Evolutionary conservation across 768 basidiomycete genomes (phyloP).

Genomic region (Naganishia vishniacii): DNA sequence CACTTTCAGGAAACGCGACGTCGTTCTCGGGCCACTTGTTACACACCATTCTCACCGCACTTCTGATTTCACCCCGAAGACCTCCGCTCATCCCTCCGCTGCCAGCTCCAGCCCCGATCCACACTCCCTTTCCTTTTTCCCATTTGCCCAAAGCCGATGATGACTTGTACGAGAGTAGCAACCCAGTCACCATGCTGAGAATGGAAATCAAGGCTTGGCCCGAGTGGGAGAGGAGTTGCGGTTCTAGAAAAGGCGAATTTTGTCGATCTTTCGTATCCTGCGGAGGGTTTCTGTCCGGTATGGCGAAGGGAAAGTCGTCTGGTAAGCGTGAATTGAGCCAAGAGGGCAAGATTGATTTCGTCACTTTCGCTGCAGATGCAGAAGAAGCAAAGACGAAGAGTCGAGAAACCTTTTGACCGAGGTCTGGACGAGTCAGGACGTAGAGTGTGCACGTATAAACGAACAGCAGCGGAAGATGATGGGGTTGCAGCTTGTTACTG

Average conservation of each 20-base stretch:
- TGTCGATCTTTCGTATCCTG: not conserved
- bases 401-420: not conserved
- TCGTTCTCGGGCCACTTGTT: not conserved
- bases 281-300: not conserved
- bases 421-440: slow-evolving; percentile 8
- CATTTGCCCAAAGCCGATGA: slow-evolving; percentile 42
- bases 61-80: slow-evolving; percentile 35
- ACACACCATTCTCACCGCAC: slow-evolving; percentile 44
- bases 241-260: not conserved
- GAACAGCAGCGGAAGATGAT: slow-evolving; percentile 18
- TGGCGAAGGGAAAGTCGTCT: not conserved
- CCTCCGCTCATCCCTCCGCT: slow-evolving; percentile 23
- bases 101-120: slow-evolving; percentile 28
- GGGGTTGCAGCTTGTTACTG: slow-evolving; percentile 18
- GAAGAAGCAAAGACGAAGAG: not conserved
- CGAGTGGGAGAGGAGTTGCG: slow-evolving; percentile 8
- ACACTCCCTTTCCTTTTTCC: slow-evolving; percentile 45
- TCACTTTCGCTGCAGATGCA: not conserved
- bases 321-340: not conserved
- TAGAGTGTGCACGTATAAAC: slow-evolving; percentile 11
- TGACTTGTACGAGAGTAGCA: slow-evolving; percentile 43
- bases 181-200: slow-evolving; percentile 45
- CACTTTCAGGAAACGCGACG: not conserved
- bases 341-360: not conserved
- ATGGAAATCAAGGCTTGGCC: slow-evolving; percentile 39